Conservation (phyloP, 2,329 filamentous ascomycete genomes). For the Aspergillus pseudotamarii region DNA sequence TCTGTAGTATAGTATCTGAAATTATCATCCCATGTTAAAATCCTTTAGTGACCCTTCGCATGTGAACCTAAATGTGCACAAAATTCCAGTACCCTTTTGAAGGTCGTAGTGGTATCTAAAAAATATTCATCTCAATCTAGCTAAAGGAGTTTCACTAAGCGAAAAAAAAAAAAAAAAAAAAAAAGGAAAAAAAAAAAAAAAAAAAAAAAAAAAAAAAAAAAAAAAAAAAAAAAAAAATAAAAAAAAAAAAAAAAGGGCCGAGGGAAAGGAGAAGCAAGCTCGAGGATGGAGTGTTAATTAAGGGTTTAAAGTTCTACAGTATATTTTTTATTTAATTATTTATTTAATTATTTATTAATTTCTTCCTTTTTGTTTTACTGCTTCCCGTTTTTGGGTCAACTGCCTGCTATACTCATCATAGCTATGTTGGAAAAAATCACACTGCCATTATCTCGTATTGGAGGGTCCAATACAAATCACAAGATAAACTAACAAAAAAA, state of each 20-base stretch:
- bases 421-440: not conserved
- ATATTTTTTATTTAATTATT: not conserved
- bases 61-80: not conserved
- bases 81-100: not conserved
- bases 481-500: not conserved
- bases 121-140: not conserved
- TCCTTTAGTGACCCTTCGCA: not conserved
- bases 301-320: not conserved
- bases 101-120: too few relatives aligned
- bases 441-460: not conserved
- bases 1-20: not conserved
- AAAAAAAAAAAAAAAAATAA: not conserved
- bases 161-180: not conserved
- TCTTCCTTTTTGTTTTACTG: not conserved
- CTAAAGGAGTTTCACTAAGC: not conserved
- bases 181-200: too few relatives aligned
- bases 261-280: not conserved
- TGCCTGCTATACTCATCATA: not conserved
- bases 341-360: not conserved
- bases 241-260: not conserved
- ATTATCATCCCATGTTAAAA: not conserved
- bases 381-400: not conserved
- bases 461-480: not conserved
- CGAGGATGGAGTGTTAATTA: not conserved
- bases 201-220: not conserved